These are phyloP conservation scores for Paecilomyces sp. DNA, from an alignment of 2,329 filamentous ascomycete species.

Conservation along the genomic window DNA sequence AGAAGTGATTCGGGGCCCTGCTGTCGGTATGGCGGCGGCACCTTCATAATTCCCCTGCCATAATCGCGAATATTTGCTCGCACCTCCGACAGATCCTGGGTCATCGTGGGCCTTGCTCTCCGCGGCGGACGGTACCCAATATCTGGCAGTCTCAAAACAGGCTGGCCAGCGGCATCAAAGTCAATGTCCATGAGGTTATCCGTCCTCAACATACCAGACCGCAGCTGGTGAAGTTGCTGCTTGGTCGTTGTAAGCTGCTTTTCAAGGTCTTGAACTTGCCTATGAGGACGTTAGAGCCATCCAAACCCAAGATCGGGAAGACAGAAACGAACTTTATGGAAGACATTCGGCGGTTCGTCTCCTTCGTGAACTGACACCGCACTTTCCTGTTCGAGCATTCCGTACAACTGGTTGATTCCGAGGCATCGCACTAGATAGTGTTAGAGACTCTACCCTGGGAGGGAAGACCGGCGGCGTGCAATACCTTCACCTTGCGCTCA, in stretches of 20 bases:
- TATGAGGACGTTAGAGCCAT: conserved; percentile 5
- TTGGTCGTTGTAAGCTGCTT: conserved; percentile 77
- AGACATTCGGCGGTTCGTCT: conserved; percentile 97
- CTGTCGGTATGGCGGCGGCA: conserved; percentile 61
- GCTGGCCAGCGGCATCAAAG: conserved; percentile 31
- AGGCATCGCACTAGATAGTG: conserved; percentile 69
- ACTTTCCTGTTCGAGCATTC: conserved; percentile 96
- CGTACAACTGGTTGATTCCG: conserved; percentile 90
- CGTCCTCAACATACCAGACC: conserved; percentile 52
- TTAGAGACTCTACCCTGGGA: neutral
- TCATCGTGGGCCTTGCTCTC: conserved; percentile 52
- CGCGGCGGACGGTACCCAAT: conserved; percentile 60
- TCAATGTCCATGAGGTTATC: conserved; percentile 41
- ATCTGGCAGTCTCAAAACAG: conserved; percentile 53
- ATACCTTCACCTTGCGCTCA: conserved; percentile 65
- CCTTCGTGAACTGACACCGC: conserved; percentile 98
- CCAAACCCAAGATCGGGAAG: neutral
- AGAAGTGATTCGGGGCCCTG: conserved; percentile 43
- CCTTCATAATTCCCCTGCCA: conserved; percentile 72
- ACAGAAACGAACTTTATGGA: conserved; percentile 69
- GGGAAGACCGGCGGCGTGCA: neutral
- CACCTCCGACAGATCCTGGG: conserved; percentile 64
- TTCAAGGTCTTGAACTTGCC: conserved; percentile 91
- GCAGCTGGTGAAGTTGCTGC: conserved; percentile 70
- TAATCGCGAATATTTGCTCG: conserved; percentile 65